phyloP scores from a whole-genome alignment of 768 basidiomycete genomes.

The Lactifluus hygrophoroides region DNA sequence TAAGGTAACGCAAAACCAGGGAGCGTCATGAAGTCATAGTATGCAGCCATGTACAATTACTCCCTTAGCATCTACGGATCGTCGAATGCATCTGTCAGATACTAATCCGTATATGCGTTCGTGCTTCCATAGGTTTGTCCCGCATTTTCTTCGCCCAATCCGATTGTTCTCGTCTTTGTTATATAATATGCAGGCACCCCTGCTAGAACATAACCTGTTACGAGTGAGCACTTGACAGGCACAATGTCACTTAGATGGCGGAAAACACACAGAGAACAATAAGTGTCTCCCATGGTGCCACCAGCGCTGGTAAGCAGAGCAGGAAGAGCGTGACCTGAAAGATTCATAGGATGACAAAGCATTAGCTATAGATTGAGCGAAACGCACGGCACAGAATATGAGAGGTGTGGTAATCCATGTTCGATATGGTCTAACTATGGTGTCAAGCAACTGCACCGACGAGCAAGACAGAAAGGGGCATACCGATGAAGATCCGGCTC shows the following conservation, averaged over 20 bases:
- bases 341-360: neutral
- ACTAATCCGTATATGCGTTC: neutral
- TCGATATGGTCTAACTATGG: neutral
- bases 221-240: neutral
- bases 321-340: conserved; percentile 4
- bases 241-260: neutral
- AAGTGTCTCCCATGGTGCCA: neutral
- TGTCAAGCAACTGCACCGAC: neutral
- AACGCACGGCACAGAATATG: conserved; percentile 4
- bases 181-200: conserved; percentile 7
- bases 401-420: conserved; percentile 8
- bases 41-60: no score
- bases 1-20: no score
- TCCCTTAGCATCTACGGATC: neutral
- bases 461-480: neutral
- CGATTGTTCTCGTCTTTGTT: neutral
- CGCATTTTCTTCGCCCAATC: neutral
- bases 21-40: no score
- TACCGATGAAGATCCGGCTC: conserved; percentile 5
- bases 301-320: conserved; percentile 1
- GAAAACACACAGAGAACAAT: neutral
- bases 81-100: neutral
- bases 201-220: neutral
- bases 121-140: neutral
- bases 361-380: no score